Base-by-base conservation (phyloP, 805 yeast species). In the Candida ipomoeae region DNA sequence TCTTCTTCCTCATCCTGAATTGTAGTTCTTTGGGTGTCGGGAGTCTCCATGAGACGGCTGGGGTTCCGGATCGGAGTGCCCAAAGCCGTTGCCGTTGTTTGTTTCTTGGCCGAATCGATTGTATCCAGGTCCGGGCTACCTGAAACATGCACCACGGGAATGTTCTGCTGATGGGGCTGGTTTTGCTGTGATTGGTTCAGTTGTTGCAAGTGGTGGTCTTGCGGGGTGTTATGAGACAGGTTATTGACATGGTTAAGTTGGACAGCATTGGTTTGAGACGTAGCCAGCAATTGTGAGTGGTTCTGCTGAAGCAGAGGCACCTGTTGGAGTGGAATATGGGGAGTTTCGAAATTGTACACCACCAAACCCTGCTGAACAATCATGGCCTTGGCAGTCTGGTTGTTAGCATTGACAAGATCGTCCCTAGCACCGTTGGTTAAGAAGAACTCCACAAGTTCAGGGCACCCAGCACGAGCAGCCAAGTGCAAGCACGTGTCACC, bases 401-500 rank as follows among this genome's bases (percentile, higher is more conserved):
- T 67, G 51, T 63, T 62, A 56, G 74, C 57, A 65, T 78, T 73
- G 41, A 62, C 61, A 46, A 73, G 62, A 66, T 76, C 85, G 58
- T 74, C 80, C 60, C 77, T 68, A 7, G 97, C 97, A 35, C 97
- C 97, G 49, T 88, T 86, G 55, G 88, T 91, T 46, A 94, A 67
- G 44, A 94, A 74, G 54, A 86, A 88, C 55, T 87, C 89, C 8
- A 87, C 91, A 49, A 94, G 79, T 41, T 86, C 83, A 43, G 75
- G 64, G 46, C 84, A 79, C 7, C 96, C 96, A 7, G 80, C 69
- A 35, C 81, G 74, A 14, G 82, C 80, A 0, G 96, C 90, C 41
- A 92, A 71, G 60, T 89, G 96, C 44, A 90, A 69, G 6, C 95
- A 89, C 0, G 97, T 89, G 58, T 90, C 89, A 4, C 97, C 97